phyloP scores from a whole-genome alignment of 2,329 filamentous ascomycete genomes.

The Arthrobotrys sinensis region DNA sequence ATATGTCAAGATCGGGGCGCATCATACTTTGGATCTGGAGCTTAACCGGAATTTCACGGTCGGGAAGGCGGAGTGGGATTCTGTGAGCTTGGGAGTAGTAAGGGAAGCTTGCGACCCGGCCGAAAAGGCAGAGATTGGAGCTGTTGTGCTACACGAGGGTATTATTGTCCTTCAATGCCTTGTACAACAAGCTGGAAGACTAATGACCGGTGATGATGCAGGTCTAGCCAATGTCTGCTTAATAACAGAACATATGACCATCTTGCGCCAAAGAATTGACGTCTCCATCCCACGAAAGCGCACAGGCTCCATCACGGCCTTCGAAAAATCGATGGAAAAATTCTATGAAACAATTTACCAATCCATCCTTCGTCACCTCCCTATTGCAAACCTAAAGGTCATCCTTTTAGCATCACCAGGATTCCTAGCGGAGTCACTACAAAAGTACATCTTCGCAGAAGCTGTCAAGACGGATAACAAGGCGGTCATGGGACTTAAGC shows the following conservation, averaged over 20 bases:
- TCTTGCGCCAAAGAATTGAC: conserved; percentile 80
- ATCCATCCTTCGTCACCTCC: conserved; percentile 82
- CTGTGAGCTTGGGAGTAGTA: conserved; percentile 83
- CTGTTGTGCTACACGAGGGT: conserved; percentile 94
- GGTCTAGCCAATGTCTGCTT: conserved; percentile 82
- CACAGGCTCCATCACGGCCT: conserved; percentile 68
- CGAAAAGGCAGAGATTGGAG: conserved; percentile 85
- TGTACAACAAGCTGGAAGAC: not conserved
- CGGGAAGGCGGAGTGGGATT: conserved; percentile 91
- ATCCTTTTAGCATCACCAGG: conserved; percentile 90
- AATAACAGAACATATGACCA: conserved; percentile 83
- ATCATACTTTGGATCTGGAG: conserved; percentile 86
- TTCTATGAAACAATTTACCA: conserved; percentile 85
- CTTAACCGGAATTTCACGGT: conserved; percentile 88
- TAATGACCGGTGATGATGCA: conserved; percentile 7
- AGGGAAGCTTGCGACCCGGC: conserved; percentile 84
- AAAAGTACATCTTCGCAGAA: conserved; percentile 77
- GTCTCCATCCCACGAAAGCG: conserved; percentile 78
- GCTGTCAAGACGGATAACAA: conserved; percentile 81
- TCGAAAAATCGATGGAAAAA: conserved; percentile 77
- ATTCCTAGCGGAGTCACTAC: conserved; percentile 86
- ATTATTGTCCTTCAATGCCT: not conserved
- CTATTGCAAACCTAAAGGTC: conserved; percentile 79
- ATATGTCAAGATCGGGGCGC: conserved; percentile 77
- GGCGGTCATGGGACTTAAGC: conserved; percentile 75